These are phyloP conservation scores for Trichophyton benhamiae DNA, from an alignment of 2,329 filamentous ascomycete genomes.

Conservation along the genomic window DNA sequence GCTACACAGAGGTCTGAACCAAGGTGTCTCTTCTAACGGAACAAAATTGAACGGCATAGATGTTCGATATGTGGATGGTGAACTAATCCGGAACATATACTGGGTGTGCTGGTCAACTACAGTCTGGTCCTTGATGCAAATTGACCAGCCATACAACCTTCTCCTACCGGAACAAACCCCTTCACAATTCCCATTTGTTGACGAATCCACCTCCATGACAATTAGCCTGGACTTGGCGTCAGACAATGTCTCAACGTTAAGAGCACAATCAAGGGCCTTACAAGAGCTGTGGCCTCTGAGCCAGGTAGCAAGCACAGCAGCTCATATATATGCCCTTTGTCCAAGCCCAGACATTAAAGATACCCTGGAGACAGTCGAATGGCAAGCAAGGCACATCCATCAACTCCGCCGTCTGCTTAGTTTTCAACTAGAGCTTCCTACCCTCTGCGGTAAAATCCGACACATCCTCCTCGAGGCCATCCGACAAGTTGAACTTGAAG, in stretches of 20 bases:
- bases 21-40: constrained; percentile 7
- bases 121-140: constrained; percentile 10
- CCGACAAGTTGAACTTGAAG: constrained; percentile 7
- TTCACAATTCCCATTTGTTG: constrained; percentile 8
- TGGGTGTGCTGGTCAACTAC: constrained; percentile 10
- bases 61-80: constrained; percentile 9
- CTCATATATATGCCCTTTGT: constrained; percentile 9
- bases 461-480: constrained; percentile 7
- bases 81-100: constrained; percentile 10
- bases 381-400: constrained; percentile 9
- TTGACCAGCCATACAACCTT: constrained; percentile 7
- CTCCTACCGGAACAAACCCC: constrained; percentile 8
- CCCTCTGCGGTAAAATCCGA: constrained; percentile 7
- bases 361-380: constrained; percentile 6
- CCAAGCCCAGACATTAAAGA: constrained; percentile 6
- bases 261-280: constrained; percentile 6
- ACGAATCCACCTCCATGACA: constrained; percentile 8
- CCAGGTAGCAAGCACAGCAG: constrained; percentile 9
- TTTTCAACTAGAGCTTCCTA: constrained; percentile 7
- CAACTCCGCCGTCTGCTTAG: constrained; percentile 8
- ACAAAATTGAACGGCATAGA: constrained; percentile 10
- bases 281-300: constrained; percentile 9
- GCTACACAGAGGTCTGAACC: constrained; percentile 6
- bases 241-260: constrained; percentile 8
- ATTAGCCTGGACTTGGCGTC: constrained; percentile 8